A percentile compares a stretch with the other conserved stretches of the same genome.
Evolutionary conservation across 1,139 yeast species (phyloP).

Genomic region (Dujonia santamariae): DNA sequence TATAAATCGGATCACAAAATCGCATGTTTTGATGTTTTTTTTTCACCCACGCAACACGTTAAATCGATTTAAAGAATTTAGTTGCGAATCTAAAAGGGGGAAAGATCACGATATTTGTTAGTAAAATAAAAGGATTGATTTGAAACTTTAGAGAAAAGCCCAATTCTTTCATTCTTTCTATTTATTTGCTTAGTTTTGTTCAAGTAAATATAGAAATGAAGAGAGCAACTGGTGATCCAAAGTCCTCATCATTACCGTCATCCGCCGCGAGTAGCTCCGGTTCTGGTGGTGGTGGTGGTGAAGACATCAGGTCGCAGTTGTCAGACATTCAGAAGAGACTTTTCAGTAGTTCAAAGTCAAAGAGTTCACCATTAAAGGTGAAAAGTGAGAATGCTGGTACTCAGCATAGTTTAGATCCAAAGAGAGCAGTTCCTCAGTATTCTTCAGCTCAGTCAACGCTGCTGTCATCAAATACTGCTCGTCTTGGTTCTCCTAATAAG

Average conservation of each 20-base stretch:
- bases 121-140: too few species aligned
- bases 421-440: constrained; percentile 3
- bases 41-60: too few species aligned
- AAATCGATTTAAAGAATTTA: too few species aligned
- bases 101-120: too few species aligned
- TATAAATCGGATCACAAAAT: constrained; percentile 3
- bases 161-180: too few species aligned
- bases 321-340: constrained; percentile 58
- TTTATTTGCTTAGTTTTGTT: too few species aligned
- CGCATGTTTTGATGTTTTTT: constrained; percentile 7
- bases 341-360: constrained; percentile 23
- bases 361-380: constrained; percentile 13
- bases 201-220: too few species aligned
- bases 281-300: constrained; percentile 9
- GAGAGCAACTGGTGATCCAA: constrained; percentile 1
- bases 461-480: constrained; percentile 1
- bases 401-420: constrained; percentile 21
- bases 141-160: too few species aligned
- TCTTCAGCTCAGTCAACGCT: constrained; percentile 4
- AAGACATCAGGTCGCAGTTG: constrained; percentile 57
- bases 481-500: constrained; percentile 6
- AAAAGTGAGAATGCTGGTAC: constrained; percentile 16
- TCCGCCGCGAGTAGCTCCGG: neutral
- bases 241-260: neutral
- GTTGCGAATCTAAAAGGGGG: neutral